phyloP scores from a whole-genome alignment of 495 filamentous ascomycete species.

The Haplographium delicatum region DNA sequence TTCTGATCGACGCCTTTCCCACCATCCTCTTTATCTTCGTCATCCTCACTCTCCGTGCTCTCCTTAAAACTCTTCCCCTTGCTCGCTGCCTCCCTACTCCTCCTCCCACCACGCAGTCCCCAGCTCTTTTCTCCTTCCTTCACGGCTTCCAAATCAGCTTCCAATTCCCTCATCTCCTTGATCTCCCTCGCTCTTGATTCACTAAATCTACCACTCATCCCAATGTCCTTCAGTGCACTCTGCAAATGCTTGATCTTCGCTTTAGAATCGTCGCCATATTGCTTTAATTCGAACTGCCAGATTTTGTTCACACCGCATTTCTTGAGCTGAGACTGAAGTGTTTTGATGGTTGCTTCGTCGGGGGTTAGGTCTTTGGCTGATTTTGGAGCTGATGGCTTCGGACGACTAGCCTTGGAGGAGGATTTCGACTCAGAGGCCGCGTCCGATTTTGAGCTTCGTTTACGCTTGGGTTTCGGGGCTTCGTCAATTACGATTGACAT shows the following conservation, averaged over 20 bases:
- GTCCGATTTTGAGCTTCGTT: constrained; percentile 29
- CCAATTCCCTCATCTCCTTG: constrained; percentile 75
- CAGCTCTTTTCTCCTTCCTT: constrained; percentile 72
- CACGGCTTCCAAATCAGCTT: constrained; percentile 75
- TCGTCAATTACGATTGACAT: constrained; percentile 75
- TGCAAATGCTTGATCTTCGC: constrained; percentile 82
- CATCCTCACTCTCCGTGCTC: constrained; percentile 29
- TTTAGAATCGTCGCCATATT: constrained; percentile 57
- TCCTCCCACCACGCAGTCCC: constrained; percentile 48
- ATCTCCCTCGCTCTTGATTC: constrained; percentile 78
- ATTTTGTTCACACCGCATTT: constrained; percentile 95
- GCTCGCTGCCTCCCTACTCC: constrained; percentile 28
- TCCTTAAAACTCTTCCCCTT: constrained; percentile 38
- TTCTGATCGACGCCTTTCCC: constrained; percentile 25
- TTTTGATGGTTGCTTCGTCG: constrained; percentile 78
- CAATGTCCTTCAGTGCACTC: constrained; percentile 67
- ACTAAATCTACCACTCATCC: constrained; percentile 85
- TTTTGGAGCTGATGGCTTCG: constrained; percentile 20
- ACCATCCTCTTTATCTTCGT: constrained; percentile 26
- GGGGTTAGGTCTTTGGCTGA: constrained; percentile 47
- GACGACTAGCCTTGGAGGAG: constrained; percentile 8
- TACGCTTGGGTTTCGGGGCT: constrained; percentile 45
- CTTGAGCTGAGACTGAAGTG: constrained; percentile 77
- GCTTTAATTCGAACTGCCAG: constrained; percentile 80
- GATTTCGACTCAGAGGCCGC: constrained; percentile 24